phyloP scores from a whole-genome alignment of 1,139 yeast genomes.

The Nakaseomyces bracarensis region DNA sequence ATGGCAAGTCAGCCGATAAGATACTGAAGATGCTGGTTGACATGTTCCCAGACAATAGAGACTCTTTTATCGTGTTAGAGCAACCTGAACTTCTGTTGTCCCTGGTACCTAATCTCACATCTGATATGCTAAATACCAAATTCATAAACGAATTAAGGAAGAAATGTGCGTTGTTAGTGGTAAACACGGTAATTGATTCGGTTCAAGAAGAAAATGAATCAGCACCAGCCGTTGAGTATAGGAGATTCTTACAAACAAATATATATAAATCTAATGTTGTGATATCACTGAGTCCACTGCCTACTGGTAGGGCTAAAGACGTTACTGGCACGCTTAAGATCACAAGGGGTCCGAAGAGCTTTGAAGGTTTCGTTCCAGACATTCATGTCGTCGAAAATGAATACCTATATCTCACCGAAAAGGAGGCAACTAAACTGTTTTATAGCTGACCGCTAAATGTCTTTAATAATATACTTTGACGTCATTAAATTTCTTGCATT shows the following conservation, averaged over 20 bases:
- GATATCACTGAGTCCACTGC: constrained; percentile 52
- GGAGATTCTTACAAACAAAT: constrained; percentile 20
- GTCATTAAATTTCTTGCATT: not conserved
- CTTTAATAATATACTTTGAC: not conserved
- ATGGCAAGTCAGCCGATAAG: constrained; percentile 27
- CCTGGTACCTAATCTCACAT: constrained; percentile 21
- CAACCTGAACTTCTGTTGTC: constrained; percentile 30
- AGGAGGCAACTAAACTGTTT: constrained; percentile 41
- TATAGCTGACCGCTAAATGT: constrained; percentile 32
- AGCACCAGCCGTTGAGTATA: constrained; percentile 18
- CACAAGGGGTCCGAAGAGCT: constrained; percentile 41
- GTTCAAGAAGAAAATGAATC: constrained; percentile 14
- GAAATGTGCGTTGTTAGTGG: constrained; percentile 22
- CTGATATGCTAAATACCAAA: constrained; percentile 23
- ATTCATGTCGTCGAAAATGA: constrained; percentile 48
- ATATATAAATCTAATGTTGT: constrained; percentile 23
- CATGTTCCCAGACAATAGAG: constrained; percentile 13
- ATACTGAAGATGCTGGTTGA: constrained; percentile 17
- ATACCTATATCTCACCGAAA: constrained; percentile 53
- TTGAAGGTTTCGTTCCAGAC: constrained; percentile 9
- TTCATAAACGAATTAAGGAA: constrained; percentile 25
- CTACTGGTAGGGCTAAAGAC: constrained; percentile 78
- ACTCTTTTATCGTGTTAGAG: constrained; percentile 23
- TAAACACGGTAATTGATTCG: constrained; percentile 21
- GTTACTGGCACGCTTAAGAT: constrained; percentile 65